These are phyloP conservation scores for Metschnikowia matae DNA, from an alignment of 805 yeast genomes.

Conservation along the genomic window DNA sequence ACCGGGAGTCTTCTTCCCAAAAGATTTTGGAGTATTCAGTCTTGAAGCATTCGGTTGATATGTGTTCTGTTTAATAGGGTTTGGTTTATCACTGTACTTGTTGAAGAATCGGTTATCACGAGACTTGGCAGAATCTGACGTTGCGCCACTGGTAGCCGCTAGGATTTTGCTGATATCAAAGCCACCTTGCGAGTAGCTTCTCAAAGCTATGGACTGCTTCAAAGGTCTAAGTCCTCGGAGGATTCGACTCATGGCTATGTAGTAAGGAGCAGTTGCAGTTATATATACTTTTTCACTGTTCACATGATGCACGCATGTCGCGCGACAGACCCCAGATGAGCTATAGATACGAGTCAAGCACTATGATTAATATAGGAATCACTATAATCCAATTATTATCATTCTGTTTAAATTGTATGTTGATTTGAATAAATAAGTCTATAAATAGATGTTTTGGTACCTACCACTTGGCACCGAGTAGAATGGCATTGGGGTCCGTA, in stretches of 20 bases:
- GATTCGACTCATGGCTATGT: neutral
- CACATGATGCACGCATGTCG: neutral
- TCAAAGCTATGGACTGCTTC: neutral
- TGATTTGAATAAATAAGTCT: neutral
- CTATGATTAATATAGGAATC: no score
- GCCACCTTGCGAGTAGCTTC: neutral
- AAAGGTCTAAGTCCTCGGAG: neutral
- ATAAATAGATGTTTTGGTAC: neutral
- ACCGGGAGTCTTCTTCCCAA: neutral
- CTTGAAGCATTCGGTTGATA: no score
- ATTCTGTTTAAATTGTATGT: neutral
- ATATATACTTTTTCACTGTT: neutral
- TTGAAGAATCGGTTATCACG: slow-evolving; percentile 1
- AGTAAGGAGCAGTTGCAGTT: neutral
- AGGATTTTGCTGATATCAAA: neutral
- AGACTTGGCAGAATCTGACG: neutral
- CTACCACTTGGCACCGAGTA: slow-evolving; percentile 58
- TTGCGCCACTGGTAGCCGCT: neutral
- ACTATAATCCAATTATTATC: no score
- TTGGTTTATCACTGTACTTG: neutral
- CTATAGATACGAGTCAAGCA: neutral
- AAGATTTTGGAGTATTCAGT: neutral
- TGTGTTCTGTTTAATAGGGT: no score
- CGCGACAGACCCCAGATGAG: neutral
- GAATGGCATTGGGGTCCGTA: slow-evolving; percentile 42